Base-by-base conservation (phyloP, 2,329 filamentous ascomycete genomes). In the Talaromyces sp. region DNA sequence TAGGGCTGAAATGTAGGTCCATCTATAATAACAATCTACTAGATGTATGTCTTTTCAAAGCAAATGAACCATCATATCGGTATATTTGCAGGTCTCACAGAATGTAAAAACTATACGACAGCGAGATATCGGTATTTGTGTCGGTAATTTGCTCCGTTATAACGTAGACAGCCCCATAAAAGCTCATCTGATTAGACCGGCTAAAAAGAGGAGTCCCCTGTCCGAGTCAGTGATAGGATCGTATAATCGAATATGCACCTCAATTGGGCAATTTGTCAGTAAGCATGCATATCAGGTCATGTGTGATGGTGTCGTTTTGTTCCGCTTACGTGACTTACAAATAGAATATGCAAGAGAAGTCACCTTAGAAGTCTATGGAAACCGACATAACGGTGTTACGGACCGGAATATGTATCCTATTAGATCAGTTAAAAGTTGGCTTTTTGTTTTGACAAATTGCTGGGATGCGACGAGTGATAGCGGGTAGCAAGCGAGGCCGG, bases 201-300 rank as follows among this genome's bases (percentile, higher is more conserved):
- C 50, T 37, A 39, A 25, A 25, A 25, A 39, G 37, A 33, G 25
- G 52, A 31, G 22, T 15, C 50, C 50, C 50, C 17, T 19, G n/a
- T 19, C 15, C n/a, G 6, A 6, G 15, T 25, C 9, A 25, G 15
- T 31, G 37, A 59, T 45, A 59, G 37, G 56, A 59, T 45, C 15
- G 39, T 45, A 45, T 13, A 41, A n/a, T 22, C 22, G 27, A 50
- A 49, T 43, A 61, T 27, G 33, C 37, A 19, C 27, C 19, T 22
- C 19, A 50, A n/a, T 19, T 13, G 17, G 37, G 15, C 5, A 25
- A 33, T 49, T 8, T 61, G 10, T 43, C 47, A 54, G 60, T 62
- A 15, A 62, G 60, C 49, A 62, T 56, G 61, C 61, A 62, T 62
- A 47, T 27, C 22, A 17, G 15, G 50, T 62, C 61, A 62, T 62